A percentile compares a stretch with the other conserved stretches of the same genome.
Evolutionary conservation across 768 basidiomycete genomes (phyloP).

Genomic region (Boletus insuetus): DNA sequence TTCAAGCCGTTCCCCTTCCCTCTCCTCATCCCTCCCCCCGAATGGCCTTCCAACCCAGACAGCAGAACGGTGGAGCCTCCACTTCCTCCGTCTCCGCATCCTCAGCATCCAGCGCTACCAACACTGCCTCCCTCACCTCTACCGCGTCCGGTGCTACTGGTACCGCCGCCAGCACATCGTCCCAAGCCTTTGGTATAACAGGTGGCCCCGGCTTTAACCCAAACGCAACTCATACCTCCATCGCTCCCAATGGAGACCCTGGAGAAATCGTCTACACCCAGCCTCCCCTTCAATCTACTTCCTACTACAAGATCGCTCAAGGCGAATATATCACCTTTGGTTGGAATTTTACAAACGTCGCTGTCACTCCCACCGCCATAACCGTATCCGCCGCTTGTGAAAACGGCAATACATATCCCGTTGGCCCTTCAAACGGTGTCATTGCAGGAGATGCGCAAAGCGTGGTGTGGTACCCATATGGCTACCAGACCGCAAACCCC

Average conservation of each 20-base stretch:
- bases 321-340: conserved; percentile 61
- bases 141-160: background rate
- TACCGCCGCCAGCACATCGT: background rate
- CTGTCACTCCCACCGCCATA: conserved; percentile 48
- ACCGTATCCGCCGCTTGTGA: conserved; percentile 65
- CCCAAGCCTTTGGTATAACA: conserved; percentile 18
- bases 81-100: conserved; percentile 1
- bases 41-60: conserved; percentile 24
- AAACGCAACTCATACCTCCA: conserved; percentile 16
- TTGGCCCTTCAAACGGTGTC: conserved; percentile 55
- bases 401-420: conserved; percentile 67
- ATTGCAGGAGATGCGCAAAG: conserved; percentile 50
- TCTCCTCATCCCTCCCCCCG: background rate
- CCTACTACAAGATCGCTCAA: conserved; percentile 64
- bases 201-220: conserved; percentile 26
- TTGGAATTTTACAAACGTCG: conserved; percentile 69
- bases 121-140: conserved; percentile 4
- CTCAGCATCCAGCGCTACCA: background rate
- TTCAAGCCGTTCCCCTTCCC: background rate
- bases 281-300: conserved; percentile 56
- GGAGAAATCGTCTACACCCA: conserved; percentile 53
- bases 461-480: conserved; percentile 60
- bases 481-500: conserved; percentile 48
- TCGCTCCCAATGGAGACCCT: conserved; percentile 37
- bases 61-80: conserved; percentile 13